Evolutionary conservation across 441 rosid species (phyloP), one percentile per base, ranked within the genome.

Genomic region (Croton laevigatus): DNA sequence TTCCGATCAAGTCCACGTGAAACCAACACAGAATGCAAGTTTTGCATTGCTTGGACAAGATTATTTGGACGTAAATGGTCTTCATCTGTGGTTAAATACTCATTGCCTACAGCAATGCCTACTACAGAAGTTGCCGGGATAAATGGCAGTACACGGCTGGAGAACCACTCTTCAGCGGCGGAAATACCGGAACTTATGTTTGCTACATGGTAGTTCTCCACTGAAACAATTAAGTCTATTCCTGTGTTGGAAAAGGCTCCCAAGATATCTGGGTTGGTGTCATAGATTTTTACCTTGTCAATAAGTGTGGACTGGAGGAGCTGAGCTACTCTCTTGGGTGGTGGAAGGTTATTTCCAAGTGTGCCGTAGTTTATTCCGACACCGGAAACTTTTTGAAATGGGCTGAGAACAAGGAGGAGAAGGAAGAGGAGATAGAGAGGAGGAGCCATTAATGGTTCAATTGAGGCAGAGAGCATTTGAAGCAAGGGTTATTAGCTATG

Each of bases 341-440:
- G 72, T 6, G 92, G 95, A 48, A 89, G 89, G 84, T 89, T 84
- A 82, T 76, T 86, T 9, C 89, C 94, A 1, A 87, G 75, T 12
- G 89, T 85, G 37, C 94, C 90, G 65, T 89, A 87, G 88, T 86
- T 89, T 49, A 86, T 75, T 17, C 95, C 95, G 51, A 85, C 86
- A 61, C 82, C 78, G 55, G 71, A 63, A 9, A 76, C 83, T 49
- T 34, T 57, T 20, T 7, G 68, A 51, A 51, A 32, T 0, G 67
- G 66, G 61, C 53, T 34, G 66, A 78, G 77, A 20, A 20, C 44
- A 73, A 75, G 59, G 69, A 69, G 12, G 67, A 78, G 51, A 71
- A 81, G 74, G 23, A 74, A 42, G 36, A 61, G 49, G 66, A 14
- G 62, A 8, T 34, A 40, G 72, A 36, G 7, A 72, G 66, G 7